phyloP scores from a whole-genome alignment of 2,329 filamentous ascomycete genomes.

The Cladosporium sp. region DNA sequence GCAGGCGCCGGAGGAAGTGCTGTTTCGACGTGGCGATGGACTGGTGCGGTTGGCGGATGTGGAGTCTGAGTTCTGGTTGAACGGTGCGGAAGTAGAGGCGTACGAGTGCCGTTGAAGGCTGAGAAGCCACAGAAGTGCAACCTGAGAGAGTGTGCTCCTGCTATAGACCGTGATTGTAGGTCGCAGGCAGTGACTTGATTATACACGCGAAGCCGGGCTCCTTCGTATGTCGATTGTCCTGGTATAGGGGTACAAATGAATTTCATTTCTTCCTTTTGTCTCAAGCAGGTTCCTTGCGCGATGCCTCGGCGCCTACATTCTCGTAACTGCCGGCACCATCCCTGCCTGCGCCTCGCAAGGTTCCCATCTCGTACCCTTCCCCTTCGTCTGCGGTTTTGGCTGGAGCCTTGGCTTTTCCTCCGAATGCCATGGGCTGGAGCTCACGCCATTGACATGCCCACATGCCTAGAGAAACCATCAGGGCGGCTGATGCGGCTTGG shows the following conservation, averaged over 20 bases:
- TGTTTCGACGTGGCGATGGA: constrained; percentile 31
- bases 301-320: constrained; percentile 38
- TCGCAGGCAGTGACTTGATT: neutral
- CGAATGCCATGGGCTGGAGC: constrained; percentile 82
- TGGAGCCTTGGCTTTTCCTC: constrained; percentile 47
- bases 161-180: neutral
- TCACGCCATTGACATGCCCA: constrained; percentile 93
- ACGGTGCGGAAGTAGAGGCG: constrained; percentile 32
- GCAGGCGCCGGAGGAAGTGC: constrained; percentile 8
- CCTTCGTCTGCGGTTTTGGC: constrained; percentile 12
- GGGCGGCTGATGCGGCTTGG: constrained; percentile 54
- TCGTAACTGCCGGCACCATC: constrained; percentile 47
- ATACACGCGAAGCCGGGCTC: constrained; percentile 17
- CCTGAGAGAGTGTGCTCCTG: neutral
- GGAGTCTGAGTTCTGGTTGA: constrained; percentile 5
- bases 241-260: neutral
- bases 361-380: constrained; percentile 36
- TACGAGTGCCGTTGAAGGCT: constrained; percentile 9
- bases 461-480: constrained; percentile 70
- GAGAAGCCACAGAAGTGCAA: neutral
- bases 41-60: constrained; percentile 25
- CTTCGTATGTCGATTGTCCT: neutral
- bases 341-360: constrained; percentile 37
- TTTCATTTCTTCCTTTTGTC: constrained; percentile 19
- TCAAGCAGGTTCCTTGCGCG: constrained; percentile 32